These are phyloP conservation scores for Termitomyces sp. DNA, from an alignment of 768 basidiomycete species.

Conservation along the genomic window DNA sequence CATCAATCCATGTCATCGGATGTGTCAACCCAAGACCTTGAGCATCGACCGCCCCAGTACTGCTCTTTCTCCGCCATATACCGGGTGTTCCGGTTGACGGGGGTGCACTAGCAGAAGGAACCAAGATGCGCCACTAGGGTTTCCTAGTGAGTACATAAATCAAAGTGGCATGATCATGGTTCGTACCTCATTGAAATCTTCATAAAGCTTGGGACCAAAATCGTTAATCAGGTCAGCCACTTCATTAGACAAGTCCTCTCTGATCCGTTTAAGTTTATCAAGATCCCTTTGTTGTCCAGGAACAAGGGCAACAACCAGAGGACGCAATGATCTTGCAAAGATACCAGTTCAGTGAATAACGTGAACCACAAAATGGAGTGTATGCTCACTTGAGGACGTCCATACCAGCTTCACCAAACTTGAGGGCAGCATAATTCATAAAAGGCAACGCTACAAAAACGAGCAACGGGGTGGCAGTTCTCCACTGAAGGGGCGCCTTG, in stretches of 20 bases:
- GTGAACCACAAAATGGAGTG: constrained; percentile 1
- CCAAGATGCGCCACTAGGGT: constrained; percentile 69
- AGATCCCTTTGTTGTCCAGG: constrained; percentile 87
- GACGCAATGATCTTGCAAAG: constrained; percentile 73
- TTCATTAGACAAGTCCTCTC: constrained; percentile 77
- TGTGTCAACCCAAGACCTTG: constrained; percentile 84
- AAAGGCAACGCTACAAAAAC: constrained; percentile 75
- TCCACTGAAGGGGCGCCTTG: constrained; percentile 58
- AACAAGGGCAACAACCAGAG: constrained; percentile 80
- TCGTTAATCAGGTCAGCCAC: constrained; percentile 82
- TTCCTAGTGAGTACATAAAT: constrained; percentile 8
- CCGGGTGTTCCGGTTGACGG: constrained; percentile 75
- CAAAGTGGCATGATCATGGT: not conserved
- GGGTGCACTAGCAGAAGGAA: constrained; percentile 82
- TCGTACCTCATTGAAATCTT: constrained; percentile 79
- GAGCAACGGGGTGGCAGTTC: constrained; percentile 73
- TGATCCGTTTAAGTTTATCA: constrained; percentile 69
- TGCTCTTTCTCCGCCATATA: constrained; percentile 77
- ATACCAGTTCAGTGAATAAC: constrained; percentile 5
- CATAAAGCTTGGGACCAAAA: constrained; percentile 83
- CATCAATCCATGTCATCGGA: constrained; percentile 95
- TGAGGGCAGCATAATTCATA: constrained; percentile 90
- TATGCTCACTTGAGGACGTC: constrained; percentile 86
- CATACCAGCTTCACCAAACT: constrained; percentile 97
- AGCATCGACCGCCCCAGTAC: constrained; percentile 79